Evolutionary conservation across 441 rosid species (phyloP).

Genomic region (Euphorbia corollata): DNA sequence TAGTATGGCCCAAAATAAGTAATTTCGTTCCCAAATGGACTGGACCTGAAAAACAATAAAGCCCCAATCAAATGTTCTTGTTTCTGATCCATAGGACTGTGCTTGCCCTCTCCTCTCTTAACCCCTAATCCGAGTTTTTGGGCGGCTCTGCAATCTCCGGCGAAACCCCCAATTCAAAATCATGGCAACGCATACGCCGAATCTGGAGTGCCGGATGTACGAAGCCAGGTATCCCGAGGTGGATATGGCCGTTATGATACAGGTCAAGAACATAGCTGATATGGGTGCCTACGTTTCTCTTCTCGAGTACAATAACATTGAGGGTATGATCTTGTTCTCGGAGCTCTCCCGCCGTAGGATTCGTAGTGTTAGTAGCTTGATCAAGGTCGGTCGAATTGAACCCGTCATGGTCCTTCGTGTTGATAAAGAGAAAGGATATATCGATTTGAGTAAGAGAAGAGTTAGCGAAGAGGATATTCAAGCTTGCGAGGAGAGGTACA

Average conservation of each 20-base stretch:
- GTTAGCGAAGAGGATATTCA: conserved; percentile 92
- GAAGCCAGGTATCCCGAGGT: conserved; percentile 87
- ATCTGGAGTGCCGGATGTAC: conserved; percentile 94
- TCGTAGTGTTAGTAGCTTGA: conserved; percentile 87
- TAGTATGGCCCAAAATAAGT: too few relatives aligned
- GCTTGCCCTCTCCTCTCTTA: too few relatives aligned
- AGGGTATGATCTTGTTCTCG: conserved; percentile 94
- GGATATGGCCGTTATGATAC: conserved; percentile 98
- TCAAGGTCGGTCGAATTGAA: conserved; percentile 92
- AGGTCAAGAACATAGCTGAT: conserved; percentile 91
- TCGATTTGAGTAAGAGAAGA: conserved; percentile 89
- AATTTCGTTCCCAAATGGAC: not conserved
- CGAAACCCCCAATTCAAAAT: not conserved
- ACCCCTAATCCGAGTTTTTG: too few relatives aligned
- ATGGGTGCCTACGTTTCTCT: conserved; percentile 95
- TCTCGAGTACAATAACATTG: conserved; percentile 93
- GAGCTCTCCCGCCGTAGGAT: conserved; percentile 99
- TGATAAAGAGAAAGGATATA: conserved; percentile 89
- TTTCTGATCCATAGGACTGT: not conserved
- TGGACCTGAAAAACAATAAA: not conserved
- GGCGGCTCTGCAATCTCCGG: not conserved
- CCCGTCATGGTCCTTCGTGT: conserved; percentile 99
- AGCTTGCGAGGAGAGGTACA: conserved; percentile 91
- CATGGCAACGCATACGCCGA: conserved; percentile 48
- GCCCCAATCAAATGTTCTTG: not conserved